Evolutionary conservation across 139 green algal species (phyloP), one percentile per base, ranked within the genome.

Genomic region (Pleodorina starrii): DNA sequence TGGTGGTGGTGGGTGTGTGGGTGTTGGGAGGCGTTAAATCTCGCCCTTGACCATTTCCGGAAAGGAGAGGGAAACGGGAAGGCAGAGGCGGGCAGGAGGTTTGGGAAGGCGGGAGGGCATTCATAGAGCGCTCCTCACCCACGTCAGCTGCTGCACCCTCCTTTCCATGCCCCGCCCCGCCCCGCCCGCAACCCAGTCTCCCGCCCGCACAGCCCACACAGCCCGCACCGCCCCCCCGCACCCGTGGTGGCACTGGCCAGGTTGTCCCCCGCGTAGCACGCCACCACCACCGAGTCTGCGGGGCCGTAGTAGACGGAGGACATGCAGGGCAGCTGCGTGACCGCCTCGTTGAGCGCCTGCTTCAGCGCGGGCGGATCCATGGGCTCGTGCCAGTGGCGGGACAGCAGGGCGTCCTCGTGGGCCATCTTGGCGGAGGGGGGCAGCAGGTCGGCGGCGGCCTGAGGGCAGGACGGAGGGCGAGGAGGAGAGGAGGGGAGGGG

Each of bases 311-410:
- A 92, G 6, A 29, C 59, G 21, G 77, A 74, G 3, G 82, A 69
- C n/a, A 43, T 69, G 88, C 81, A 35, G 7, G 92, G 92, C 40
- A 91, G 83, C 69, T 92, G 32, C 66, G 90, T 60, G n/a, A 71
- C 74, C 1, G 92, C 92, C 29, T 63, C 80, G 5, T 69, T 78
- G 60, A 95, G 59, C 7, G 89, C 91, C 91, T 95, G 93, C 76
- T 91, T 92, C 23, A 94, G 59, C 35, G 92, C 79, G 14, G 78
- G 46, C 0, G 85, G 72, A 57, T 88, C 54, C 80, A 94, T 59
- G 32, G 73, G 63, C 85, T 94, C 89, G 5, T 77, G 73, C 84
- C 92, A 88, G 85, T 92, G 50, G 29, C 93, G 48, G 1, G 35
- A 14, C 27, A 92, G 54, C 27, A 94, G 42, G 23, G 44, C 76